Evolutionary conservation across 192 early-diverging fungal species (phyloP).

Genomic region (Mortierella alpina): DNA sequence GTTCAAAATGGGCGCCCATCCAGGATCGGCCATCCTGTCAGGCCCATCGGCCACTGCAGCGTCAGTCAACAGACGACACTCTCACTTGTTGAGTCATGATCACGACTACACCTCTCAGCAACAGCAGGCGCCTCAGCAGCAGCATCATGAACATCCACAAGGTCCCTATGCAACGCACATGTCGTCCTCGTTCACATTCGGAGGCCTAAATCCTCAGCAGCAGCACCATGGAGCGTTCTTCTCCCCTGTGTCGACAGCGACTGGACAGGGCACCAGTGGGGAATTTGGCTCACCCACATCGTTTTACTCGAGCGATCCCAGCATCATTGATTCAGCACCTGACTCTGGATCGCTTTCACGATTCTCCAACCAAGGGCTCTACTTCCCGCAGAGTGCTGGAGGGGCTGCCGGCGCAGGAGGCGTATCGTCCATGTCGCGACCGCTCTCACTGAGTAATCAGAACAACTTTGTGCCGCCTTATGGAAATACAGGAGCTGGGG

Average conservation of each 20-base stretch:
- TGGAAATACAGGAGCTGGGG: neutral
- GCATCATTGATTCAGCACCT: slow-evolving; percentile 32
- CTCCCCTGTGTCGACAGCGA: slow-evolving; percentile 18
- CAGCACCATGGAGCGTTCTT: slow-evolving; percentile 36
- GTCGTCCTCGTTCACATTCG: slow-evolving; percentile 26
- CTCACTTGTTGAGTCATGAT: slow-evolving; percentile 43
- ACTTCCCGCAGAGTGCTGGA: slow-evolving; percentile 25
- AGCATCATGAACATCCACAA: slow-evolving; percentile 18
- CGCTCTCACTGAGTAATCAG: slow-evolving; percentile 19
- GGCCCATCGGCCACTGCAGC: slow-evolving; percentile 7
- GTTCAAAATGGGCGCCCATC: slow-evolving; percentile 41
- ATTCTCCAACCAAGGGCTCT: slow-evolving; percentile 34
- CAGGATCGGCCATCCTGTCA: slow-evolving; percentile 17
- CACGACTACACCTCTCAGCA: slow-evolving; percentile 38
- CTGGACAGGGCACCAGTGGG: slow-evolving; percentile 15
- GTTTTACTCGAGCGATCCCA: slow-evolving; percentile 31
- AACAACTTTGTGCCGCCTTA: slow-evolving; percentile 9
- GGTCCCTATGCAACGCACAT: slow-evolving; percentile 12
- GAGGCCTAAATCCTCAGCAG: slow-evolving; percentile 33
- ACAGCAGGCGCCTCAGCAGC: slow-evolving; percentile 10
- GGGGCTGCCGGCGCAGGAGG: neutral
- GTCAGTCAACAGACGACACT: slow-evolving; percentile 37
- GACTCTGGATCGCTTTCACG: slow-evolving; percentile 34
- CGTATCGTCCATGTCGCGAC: neutral
- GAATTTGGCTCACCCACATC: slow-evolving; percentile 38